Evolutionary conservation across 257 asterid genomes (phyloP).

Genomic region (Solanum pimpinellifolium): DNA sequence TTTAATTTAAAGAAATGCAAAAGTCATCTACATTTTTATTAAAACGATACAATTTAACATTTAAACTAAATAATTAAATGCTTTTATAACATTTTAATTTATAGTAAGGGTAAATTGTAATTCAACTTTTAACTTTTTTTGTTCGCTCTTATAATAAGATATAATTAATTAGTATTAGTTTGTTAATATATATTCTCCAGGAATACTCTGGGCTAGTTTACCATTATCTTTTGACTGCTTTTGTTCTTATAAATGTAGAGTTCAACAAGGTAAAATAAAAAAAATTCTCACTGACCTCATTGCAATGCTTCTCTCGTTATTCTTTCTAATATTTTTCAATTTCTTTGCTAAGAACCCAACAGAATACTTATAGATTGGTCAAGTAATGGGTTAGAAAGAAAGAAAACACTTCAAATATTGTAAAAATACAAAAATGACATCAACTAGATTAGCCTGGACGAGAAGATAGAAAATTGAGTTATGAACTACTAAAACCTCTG

Average conservation of each 20-base stretch:
- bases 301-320: neutral
- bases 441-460: neutral
- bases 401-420: neutral
- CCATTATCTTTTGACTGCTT: neutral
- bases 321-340: neutral
- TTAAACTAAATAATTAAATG: too few relatives aligned
- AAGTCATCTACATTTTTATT: too few relatives aligned
- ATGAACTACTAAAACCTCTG: slow-evolving; percentile 42
- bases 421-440: neutral
- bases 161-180: neutral
- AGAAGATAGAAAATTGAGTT: neutral
- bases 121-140: too few relatives aligned
- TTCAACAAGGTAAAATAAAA: neutral
- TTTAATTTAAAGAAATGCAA: too few relatives aligned
- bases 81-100: too few relatives aligned
- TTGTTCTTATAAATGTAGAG: neutral
- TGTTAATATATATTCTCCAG: neutral
- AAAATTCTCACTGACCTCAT: neutral
- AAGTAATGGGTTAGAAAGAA: neutral
- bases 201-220: neutral
- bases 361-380: neutral
- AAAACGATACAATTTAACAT: too few relatives aligned
- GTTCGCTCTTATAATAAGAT: too few relatives aligned
- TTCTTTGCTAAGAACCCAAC: neutral
- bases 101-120: too few relatives aligned